A percentile compares a stretch with the other conserved stretches of the same genome.
phyloP scores from a whole-genome alignment of 2,329 filamentous ascomycete genomes.

The Orbilia blumenaviensis region DNA sequence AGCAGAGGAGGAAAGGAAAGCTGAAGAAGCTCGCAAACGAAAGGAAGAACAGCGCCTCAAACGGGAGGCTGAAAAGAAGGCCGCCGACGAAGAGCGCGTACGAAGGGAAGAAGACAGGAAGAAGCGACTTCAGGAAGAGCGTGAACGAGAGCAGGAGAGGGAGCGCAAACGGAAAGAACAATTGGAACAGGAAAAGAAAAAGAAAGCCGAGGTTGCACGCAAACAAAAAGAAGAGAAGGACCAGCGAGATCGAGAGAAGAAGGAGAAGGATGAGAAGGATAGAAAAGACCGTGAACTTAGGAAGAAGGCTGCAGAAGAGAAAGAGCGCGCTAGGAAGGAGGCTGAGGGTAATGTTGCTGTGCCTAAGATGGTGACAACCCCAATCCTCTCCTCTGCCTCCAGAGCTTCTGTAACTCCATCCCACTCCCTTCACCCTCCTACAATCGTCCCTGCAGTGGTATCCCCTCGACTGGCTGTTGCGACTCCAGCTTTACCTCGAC shows the following conservation, averaged over 20 bases:
- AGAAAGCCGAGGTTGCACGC: slow-evolving; percentile 81
- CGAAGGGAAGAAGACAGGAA: slow-evolving; percentile 86
- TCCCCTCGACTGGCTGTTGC: slow-evolving; percentile 83
- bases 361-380: slow-evolving; percentile 69
- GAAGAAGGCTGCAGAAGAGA: slow-evolving; percentile 59
- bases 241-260: slow-evolving; percentile 69
- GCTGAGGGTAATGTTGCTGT: slow-evolving; percentile 63
- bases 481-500: slow-evolving; percentile 83
- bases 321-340: slow-evolving; percentile 69
- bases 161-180: slow-evolving; percentile 84
- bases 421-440: slow-evolving; percentile 67
- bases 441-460: slow-evolving; percentile 60
- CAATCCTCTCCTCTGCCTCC: slow-evolving; percentile 64
- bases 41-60: slow-evolving; percentile 91
- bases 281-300: slow-evolving; percentile 67
- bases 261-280: slow-evolving; percentile 71
- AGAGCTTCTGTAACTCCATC: slow-evolving; percentile 64
- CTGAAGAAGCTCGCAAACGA: slow-evolving; percentile 81
- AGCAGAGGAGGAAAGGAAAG: slow-evolving; percentile 78
- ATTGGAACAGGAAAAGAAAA: slow-evolving; percentile 82
- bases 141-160: slow-evolving; percentile 82
- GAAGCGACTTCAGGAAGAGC: slow-evolving; percentile 80
- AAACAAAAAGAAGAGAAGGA: slow-evolving; percentile 81
- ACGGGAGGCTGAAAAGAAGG: slow-evolving; percentile 87
- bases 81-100: slow-evolving; percentile 85